Evolutionary conservation across 2,329 filamentous ascomycete genomes (phyloP), one percentile per base, ranked within the genome.

Genomic region (Trichophyton schoenleinii): DNA sequence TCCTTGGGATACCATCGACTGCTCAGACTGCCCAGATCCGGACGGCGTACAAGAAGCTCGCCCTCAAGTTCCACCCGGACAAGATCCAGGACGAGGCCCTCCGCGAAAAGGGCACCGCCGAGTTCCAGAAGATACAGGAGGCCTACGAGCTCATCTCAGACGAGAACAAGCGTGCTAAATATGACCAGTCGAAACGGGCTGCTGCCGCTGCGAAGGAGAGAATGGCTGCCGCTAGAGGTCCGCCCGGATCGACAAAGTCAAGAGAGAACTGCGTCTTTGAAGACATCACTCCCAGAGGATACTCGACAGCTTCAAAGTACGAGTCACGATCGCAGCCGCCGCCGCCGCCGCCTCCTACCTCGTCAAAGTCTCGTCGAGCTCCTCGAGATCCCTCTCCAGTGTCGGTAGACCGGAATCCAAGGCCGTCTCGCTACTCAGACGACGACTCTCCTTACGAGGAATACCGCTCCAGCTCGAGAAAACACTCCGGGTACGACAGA

Each of bases 71-170:
- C 71, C 91, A 96, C 68, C 91, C 91, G 38, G 91, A 96, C 79
- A 95, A 96, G 77, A 84, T 95, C 64, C 86, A 90, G 66, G 84
- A 95, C 69, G 84, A 87, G 60, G 79, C 83, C 15, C 78, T 88
- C 68, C 95, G 94, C 75, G 83, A 84, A 63, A 78, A 84, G 67
- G 95, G 91, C 73, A 85, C 88, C 68, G 86, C 90, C 67, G 87
- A 95, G 74, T 99, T 97, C 70, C 91, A 96, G 74, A 86, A 85
- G 71, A 89, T 97, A 38, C 91, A 96, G 73, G 84, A 91, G 68
- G 91, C 94, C 58, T 99, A 96, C 75, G 94, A 97, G 74, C 80
- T 94, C 34, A 83, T 99, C 63, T 88, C 84, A 69, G 87, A 96
- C 70, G 87, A 92, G 31, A 79, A 77, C 5, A 84, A 86, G 70